Evolutionary conservation across 2,329 filamentous ascomycete genomes (phyloP).

Genomic region (Cercospora janseana): DNA sequence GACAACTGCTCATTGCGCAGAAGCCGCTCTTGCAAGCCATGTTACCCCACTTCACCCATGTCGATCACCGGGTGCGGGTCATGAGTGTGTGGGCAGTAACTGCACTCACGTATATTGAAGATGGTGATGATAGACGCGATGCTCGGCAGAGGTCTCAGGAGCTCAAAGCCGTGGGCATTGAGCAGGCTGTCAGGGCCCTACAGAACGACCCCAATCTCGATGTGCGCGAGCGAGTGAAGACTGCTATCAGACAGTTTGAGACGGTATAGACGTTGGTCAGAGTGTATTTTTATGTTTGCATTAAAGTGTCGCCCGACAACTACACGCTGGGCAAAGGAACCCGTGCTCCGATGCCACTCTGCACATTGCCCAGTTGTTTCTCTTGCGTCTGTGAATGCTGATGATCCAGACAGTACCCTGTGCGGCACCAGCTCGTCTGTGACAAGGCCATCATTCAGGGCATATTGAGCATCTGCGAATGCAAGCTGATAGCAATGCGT

Average conservation of each 20-base stretch:
- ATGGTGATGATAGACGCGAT: conserved; percentile 63
- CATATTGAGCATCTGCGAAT: too few species aligned
- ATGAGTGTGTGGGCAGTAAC: conserved; percentile 80
- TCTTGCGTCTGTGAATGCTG: too few species aligned
- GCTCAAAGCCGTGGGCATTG: conserved; percentile 62
- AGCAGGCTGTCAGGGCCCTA: conserved; percentile 34
- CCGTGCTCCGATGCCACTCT: too few species aligned
- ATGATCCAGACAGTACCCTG: too few species aligned
- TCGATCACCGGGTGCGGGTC: conserved; percentile 69
- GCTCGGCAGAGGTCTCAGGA: conserved; percentile 66
- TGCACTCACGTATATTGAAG: conserved; percentile 82
- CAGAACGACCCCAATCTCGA: conserved; percentile 69
- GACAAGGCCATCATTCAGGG: too few species aligned
- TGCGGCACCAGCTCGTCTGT: too few species aligned
- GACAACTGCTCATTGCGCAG: conserved; percentile 74
- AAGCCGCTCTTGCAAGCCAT: conserved; percentile 71
- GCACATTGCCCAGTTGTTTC: too few species aligned
- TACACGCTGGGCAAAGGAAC: too few species aligned
- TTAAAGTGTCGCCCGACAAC: not conserved
- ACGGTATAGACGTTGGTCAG: conserved; percentile 35
- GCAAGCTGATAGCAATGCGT: too few species aligned
- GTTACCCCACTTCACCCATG: conserved; percentile 69
- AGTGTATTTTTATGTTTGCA: not conserved
- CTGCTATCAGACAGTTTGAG: conserved; percentile 68
- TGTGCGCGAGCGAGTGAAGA: conserved; percentile 79